A percentile compares a stretch with the other conserved stretches of the same genome.
Conservation (phyloP, 305 asterid genomes). For the Fraxinus floribunda region DNA sequence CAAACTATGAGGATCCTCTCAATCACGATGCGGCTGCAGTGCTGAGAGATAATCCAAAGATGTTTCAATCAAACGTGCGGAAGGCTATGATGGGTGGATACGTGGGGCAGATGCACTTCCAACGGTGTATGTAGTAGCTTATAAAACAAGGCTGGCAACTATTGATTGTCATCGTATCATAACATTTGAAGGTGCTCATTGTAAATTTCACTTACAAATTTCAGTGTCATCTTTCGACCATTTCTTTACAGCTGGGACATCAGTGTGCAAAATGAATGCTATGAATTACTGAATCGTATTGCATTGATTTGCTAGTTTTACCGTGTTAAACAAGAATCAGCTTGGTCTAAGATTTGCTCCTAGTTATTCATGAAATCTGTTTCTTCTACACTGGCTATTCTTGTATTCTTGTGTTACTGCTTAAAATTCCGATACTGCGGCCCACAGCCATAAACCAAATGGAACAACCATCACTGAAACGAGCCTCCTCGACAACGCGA, state of each 20-base stretch:
- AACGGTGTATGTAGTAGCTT: neutral
- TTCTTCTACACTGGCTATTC: neutral
- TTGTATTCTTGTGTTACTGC: neutral
- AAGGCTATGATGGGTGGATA: slow-evolving; percentile 67
- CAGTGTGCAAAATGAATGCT: neutral
- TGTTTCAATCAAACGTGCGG: slow-evolving; percentile 57
- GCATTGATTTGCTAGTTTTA: neutral
- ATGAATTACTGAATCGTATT: neutral
- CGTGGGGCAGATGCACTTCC: slow-evolving; percentile 46
- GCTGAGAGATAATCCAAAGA: slow-evolving; percentile 60
- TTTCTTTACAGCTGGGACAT: neutral
- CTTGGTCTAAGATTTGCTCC: neutral
- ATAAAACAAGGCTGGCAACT: neutral
- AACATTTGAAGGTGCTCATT: neutral
- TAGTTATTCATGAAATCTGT: neutral
- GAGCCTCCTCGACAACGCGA: neutral
- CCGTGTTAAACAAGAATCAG: neutral
- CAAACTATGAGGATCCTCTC: slow-evolving; percentile 70
- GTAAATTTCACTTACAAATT: neutral
- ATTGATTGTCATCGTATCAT: neutral
- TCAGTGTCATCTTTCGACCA: neutral
- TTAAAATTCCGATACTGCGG: neutral
- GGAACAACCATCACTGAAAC: neutral
- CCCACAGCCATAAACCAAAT: neutral
- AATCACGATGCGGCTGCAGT: slow-evolving; percentile 77